phyloP scores from a whole-genome alignment of 257 asterid genomes.

The Solanum sejunctum region DNA sequence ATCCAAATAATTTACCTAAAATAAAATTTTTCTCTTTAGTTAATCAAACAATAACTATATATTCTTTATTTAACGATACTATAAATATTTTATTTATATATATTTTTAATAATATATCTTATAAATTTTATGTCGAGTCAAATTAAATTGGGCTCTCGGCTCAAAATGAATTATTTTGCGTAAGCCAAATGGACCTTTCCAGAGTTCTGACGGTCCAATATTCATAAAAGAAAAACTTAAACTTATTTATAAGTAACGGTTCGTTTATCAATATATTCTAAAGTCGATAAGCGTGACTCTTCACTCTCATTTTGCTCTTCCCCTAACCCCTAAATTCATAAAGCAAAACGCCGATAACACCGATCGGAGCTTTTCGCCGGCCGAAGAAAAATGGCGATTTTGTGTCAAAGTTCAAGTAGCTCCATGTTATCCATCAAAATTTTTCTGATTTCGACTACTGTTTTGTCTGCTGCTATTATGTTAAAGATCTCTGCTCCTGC shows the following conservation, averaged over 20 bases:
- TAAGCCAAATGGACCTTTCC: background rate
- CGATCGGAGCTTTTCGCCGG: background rate
- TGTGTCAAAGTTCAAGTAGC: constrained; percentile 6
- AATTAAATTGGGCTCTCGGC: too few species aligned
- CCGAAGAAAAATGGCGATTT: constrained; percentile 8
- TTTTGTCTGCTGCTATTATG: constrained; percentile 48
- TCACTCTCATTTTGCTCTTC: background rate
- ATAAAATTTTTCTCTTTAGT: too few species aligned
- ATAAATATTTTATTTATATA: too few species aligned
- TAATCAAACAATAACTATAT: too few species aligned
- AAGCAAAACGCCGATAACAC: background rate
- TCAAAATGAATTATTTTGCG: background rate
- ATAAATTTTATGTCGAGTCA: too few species aligned
- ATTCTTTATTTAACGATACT: too few species aligned
- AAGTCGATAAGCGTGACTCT: background rate
- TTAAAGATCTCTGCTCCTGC: constrained; percentile 39
- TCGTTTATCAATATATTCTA: background rate
- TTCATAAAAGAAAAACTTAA: background rate
- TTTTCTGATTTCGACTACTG: constrained; percentile 36
- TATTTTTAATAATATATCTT: too few species aligned
- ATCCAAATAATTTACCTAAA: too few species aligned
- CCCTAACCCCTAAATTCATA: background rate
- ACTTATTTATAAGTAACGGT: background rate
- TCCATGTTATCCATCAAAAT: constrained; percentile 20
- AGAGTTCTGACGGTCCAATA: background rate